phyloP scores from a whole-genome alignment of 2,329 filamentous ascomycete species.

The Microdochium trichocladiopsis region DNA sequence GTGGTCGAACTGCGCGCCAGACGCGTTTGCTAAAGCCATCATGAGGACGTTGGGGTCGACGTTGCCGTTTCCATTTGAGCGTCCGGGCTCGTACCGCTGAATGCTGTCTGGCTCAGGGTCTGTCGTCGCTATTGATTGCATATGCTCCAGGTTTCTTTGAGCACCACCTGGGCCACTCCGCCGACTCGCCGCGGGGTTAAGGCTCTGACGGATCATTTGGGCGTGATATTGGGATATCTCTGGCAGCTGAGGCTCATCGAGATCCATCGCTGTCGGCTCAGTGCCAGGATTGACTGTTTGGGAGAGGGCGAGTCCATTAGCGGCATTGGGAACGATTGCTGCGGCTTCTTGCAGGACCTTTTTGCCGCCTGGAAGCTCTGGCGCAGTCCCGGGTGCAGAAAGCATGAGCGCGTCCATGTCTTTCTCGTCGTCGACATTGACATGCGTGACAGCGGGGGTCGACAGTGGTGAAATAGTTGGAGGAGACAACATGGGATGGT shows the following conservation, averaged over 20 bases:
- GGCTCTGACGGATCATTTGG: background rate
- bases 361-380: background rate
- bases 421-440: conserved; percentile 19
- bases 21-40: conserved; percentile 18
- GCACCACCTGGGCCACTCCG: background rate
- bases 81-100: conserved; percentile 7
- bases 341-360: background rate
- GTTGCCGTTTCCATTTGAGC: conserved; percentile 13
- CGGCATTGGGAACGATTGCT: background rate
- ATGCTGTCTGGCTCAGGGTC: conserved; percentile 17
- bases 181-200: background rate
- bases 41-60: conserved; percentile 21
- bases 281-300: background rate
- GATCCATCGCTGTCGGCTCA: background rate
- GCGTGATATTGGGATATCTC: background rate
- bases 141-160: conserved; percentile 7
- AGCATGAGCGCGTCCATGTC: conserved; percentile 12
- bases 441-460: conserved; percentile 20
- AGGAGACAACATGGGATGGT: conserved; percentile 19
- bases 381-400: conserved; percentile 6
- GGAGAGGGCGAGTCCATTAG: background rate
- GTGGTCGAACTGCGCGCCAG: conserved; percentile 12
- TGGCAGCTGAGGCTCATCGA: background rate
- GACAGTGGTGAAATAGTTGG: conserved; percentile 26
- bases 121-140: conserved; percentile 23